phyloP scores from a whole-genome alignment of 768 basidiomycete genomes.

The Cystofilobasidium bisporidii region DNA sequence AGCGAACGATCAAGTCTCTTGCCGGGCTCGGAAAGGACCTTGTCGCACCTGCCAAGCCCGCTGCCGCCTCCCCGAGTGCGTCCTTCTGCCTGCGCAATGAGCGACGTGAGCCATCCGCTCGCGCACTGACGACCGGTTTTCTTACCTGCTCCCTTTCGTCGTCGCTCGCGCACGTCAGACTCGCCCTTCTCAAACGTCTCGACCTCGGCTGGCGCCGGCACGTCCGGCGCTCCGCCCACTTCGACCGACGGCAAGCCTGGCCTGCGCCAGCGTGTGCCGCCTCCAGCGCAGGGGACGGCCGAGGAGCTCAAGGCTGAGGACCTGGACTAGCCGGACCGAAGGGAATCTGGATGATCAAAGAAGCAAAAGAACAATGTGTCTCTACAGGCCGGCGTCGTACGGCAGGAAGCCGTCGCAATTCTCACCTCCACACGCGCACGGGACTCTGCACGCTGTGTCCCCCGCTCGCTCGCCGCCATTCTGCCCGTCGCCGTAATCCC shows the following conservation, averaged over 20 bases:
- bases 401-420: neutral
- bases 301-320: neutral
- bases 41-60: constrained; percentile 23
- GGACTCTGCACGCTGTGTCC: neutral
- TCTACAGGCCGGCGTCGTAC: neutral
- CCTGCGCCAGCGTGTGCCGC: neutral
- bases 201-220: neutral
- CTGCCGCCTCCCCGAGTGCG: neutral
- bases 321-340: no score
- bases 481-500: constrained; percentile 25
- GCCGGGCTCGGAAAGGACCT: constrained; percentile 64
- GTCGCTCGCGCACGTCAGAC: no score
- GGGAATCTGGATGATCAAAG: no score
- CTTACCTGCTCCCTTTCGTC: no score
- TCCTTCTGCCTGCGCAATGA: neutral
- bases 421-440: neutral
- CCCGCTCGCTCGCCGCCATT: neutral
- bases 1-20: constrained; percentile 65
- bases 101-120: neutral
- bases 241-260: neutral
- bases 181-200: neutral
- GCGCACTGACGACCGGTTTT: no score
- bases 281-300: neutral
- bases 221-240: neutral
- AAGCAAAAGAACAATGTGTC: no score